Conservation (phyloP, 1,284 basidiomycete species). For the Boletus hoseneyae region DNA sequence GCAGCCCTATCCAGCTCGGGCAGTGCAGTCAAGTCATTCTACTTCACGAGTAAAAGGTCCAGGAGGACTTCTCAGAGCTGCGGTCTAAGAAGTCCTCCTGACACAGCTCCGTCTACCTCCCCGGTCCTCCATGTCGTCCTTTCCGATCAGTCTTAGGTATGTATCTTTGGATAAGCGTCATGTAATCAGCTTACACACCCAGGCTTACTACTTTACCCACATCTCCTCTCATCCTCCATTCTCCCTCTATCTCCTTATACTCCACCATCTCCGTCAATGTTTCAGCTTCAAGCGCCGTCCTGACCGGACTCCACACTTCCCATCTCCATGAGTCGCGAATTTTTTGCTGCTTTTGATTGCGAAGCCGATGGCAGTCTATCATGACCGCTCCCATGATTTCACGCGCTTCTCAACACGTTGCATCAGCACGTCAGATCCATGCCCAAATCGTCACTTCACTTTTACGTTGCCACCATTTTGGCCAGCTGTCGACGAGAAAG, state of each 20-base stretch:
- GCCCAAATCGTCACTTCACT: constrained; percentile 30
- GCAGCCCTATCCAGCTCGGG: constrained; percentile 9
- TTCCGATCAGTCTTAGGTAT: constrained; percentile 18
- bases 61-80: constrained; percentile 23
- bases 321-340: constrained; percentile 20
- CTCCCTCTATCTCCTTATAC: constrained; percentile 4
- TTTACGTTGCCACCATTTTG: constrained; percentile 32
- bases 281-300: constrained; percentile 13
- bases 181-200: constrained; percentile 22
- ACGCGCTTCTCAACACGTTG: constrained; percentile 37
- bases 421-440: constrained; percentile 35
- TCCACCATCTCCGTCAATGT: constrained; percentile 13
- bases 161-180: constrained; percentile 20
- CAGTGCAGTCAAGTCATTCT: constrained; percentile 3
- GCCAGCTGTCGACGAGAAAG: constrained; percentile 25
- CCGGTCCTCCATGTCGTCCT: constrained; percentile 6
- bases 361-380: constrained; percentile 34
- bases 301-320: constrained; percentile 11
- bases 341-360: constrained; percentile 24
- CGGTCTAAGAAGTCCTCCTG: constrained; percentile 22
- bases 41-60: constrained; percentile 25
- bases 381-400: constrained; percentile 34
- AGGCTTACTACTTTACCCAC: constrained; percentile 8
- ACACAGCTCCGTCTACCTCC: constrained; percentile 25
- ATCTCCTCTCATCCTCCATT: constrained; percentile 13